Conservation (phyloP, 2,329 filamentous ascomycete species). For the Arthrobotrys megalospora region DNA sequence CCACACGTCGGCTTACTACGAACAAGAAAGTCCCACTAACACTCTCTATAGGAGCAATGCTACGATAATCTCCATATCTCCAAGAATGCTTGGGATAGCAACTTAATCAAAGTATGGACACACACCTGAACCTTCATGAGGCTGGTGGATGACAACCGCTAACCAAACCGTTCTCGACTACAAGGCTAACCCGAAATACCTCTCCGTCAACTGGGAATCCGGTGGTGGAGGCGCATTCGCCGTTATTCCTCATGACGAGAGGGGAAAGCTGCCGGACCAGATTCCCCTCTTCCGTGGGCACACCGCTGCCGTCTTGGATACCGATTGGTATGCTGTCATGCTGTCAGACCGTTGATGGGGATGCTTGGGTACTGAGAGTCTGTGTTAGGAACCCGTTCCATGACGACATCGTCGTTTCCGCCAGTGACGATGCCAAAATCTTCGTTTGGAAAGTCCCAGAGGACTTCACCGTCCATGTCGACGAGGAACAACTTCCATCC, state of each 20-base stretch:
- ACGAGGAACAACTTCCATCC: constrained; percentile 81
- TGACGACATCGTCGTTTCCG: constrained; percentile 91
- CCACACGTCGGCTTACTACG: constrained; percentile 20
- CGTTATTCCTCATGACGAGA: constrained; percentile 90
- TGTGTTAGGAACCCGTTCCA: constrained; percentile 90
- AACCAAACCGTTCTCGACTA: constrained; percentile 21
- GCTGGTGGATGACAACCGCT: not conserved
- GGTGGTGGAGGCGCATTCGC: constrained; percentile 97
- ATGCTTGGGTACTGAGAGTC: constrained; percentile 11
- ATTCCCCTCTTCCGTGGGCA: constrained; percentile 96
- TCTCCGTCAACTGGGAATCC: constrained; percentile 98
- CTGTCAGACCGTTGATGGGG: constrained; percentile 49
- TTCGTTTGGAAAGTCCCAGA: constrained; percentile 96
- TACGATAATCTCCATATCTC: constrained; percentile 98
- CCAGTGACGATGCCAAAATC: constrained; percentile 96
- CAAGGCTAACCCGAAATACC: constrained; percentile 93
- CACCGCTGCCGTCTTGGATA: constrained; percentile 94
- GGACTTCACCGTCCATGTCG: constrained; percentile 85
- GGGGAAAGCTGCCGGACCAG: constrained; percentile 89
- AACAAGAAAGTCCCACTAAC: constrained; percentile 15
- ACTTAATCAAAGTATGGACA: constrained; percentile 86
- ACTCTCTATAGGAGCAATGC: constrained; percentile 81
- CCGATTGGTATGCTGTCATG: constrained; percentile 78
- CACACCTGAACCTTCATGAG: not conserved
- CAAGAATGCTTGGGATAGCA: constrained; percentile 99